Conservation (phyloP, 306 rosid species). For the barrel medic (Medicago truncatula) region MtrunA17r5.0-ANR NC_053048.1:39698001-39698500, state of each 20-base stretch:
- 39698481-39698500: slow-evolving; percentile 89
- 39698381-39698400: slow-evolving; percentile 73
- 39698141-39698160: too few relatives aligned
- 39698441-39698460: slow-evolving; percentile 60
- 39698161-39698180: not conserved
- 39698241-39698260: too few relatives aligned
- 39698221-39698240: too few relatives aligned
- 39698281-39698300: slow-evolving; percentile 63
- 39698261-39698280: not conserved
- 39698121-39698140: too few relatives aligned
- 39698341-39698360: slow-evolving; percentile 86
- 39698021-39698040: too few relatives aligned
- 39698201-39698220: too few relatives aligned
- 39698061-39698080: too few relatives aligned
- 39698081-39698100: too few relatives aligned
- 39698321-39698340: slow-evolving; percentile 60
- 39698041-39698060: too few relatives aligned
- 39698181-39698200: too few relatives aligned
- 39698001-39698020: too few relatives aligned
- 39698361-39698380: slow-evolving; percentile 95
- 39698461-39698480: slow-evolving; percentile 63
- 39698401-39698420: slow-evolving; percentile 67
- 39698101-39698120: too few relatives aligned
- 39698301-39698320: slow-evolving; percentile 72
- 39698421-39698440: slow-evolving; percentile 54